phyloP scores from a whole-genome alignment of 1,284 basidiomycete species.

The Ustilago xerochloae region DNA sequence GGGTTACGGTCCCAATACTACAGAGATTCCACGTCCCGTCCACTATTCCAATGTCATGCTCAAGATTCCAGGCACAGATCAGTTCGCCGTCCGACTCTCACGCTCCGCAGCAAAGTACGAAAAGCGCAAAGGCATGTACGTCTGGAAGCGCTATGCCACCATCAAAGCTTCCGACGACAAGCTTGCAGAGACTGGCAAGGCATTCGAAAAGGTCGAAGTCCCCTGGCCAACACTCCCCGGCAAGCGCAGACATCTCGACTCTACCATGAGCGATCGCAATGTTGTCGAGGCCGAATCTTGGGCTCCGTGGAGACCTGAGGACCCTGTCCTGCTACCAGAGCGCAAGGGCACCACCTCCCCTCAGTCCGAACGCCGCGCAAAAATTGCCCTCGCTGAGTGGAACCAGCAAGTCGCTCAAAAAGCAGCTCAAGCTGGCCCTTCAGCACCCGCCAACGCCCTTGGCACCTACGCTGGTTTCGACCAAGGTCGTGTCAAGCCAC shows the following conservation, averaged over 20 bases:
- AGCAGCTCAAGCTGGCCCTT: slow-evolving; percentile 14
- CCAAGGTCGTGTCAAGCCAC: slow-evolving; percentile 39
- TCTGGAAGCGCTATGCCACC: slow-evolving; percentile 65
- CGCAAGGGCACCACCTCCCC: slow-evolving; percentile 40
- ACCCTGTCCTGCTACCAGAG: slow-evolving; percentile 57
- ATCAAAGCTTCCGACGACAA: slow-evolving; percentile 51
- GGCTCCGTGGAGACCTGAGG: slow-evolving; percentile 64
- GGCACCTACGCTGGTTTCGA: slow-evolving; percentile 56
- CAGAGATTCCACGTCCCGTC: slow-evolving; percentile 58
- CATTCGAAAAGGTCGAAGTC: slow-evolving; percentile 58
- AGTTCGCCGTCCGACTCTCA: slow-evolving; percentile 58
- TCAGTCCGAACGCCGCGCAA: slow-evolving; percentile 47
- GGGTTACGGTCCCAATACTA: slow-evolving; percentile 59
- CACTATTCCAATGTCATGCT: slow-evolving; percentile 68
- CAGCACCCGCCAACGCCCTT: slow-evolving; percentile 36
- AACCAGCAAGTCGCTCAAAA: slow-evolving; percentile 24
- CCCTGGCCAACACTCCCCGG: slow-evolving; percentile 61
- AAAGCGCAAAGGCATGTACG: slow-evolving; percentile 53
- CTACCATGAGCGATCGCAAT: slow-evolving; percentile 37
- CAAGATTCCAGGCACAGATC: slow-evolving; percentile 61
- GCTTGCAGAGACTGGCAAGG: slow-evolving; percentile 37
- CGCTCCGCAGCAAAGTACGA: slow-evolving; percentile 54
- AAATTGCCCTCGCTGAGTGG: slow-evolving; percentile 27
- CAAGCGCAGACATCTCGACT: slow-evolving; percentile 23
- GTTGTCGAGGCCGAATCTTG: slow-evolving; percentile 60